These are phyloP conservation scores for Septoria petroselini DNA, from an alignment of 2,329 filamentous ascomycete species.

Conservation along the genomic window DNA sequence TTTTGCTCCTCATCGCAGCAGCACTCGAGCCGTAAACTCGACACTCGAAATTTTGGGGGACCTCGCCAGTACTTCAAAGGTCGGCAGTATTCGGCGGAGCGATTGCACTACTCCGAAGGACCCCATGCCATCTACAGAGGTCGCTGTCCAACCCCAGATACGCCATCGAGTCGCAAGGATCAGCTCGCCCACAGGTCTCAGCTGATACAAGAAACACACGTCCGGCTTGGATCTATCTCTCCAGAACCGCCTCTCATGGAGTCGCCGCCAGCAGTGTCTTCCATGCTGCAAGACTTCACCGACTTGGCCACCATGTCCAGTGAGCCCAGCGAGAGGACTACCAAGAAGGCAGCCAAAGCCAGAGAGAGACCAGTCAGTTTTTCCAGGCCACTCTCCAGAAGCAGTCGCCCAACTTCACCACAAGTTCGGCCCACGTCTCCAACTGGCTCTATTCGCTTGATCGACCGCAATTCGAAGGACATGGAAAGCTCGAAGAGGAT, in stretches of 20 bases:
- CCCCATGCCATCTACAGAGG: neutral
- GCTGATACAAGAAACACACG: conserved; percentile 14
- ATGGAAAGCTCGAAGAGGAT: conserved; percentile 1
- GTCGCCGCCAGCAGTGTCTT: neutral
- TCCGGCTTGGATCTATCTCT: conserved; percentile 7
- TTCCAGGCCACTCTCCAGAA: conserved; percentile 3
- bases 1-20: neutral
- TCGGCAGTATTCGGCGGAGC: neutral
- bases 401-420: conserved; percentile 2
- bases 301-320: neutral
- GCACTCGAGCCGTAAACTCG: conserved; percentile 1
- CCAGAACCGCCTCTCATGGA: conserved; percentile 7
- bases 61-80: conserved; percentile 2
- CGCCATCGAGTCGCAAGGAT: conserved; percentile 14
- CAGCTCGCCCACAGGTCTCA: conserved; percentile 15
- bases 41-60: conserved; percentile 6
- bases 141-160: conserved; percentile 13
- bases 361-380: conserved; percentile 8
- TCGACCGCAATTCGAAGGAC: conserved; percentile 5
- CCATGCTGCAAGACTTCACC: neutral
- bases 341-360: neutral
- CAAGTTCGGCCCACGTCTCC: conserved; percentile 13
- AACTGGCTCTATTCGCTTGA: conserved; percentile 13
- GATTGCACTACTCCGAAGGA: neutral
- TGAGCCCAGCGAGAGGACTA: neutral